A percentile compares a stretch with the other conserved stretches of the same genome.
phyloP scores from a whole-genome alignment of 805 yeast genomes.

The Candida sithepensis region DNA sequence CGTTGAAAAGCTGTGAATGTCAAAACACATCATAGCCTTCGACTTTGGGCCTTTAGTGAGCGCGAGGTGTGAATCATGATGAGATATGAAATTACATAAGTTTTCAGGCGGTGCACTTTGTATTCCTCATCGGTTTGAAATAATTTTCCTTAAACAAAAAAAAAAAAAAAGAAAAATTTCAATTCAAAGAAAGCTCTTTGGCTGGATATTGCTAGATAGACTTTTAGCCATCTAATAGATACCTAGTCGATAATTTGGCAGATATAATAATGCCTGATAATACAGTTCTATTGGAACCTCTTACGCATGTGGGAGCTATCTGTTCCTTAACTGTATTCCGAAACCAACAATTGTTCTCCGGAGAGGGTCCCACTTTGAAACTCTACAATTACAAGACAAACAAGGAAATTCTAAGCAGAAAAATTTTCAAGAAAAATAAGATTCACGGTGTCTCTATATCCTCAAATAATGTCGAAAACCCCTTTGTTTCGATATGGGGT shows the following conservation, averaged over 20 bases:
- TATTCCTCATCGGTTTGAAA: no score
- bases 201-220: neutral
- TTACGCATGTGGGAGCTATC: conserved; percentile 61
- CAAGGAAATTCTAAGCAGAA: conserved; percentile 33
- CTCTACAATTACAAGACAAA: conserved; percentile 43
- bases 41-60: neutral
- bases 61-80: neutral
- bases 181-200: neutral
- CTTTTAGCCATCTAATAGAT: no score
- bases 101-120: neutral
- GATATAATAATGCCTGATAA: neutral
- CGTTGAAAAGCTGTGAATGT: neutral
- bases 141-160: neutral
- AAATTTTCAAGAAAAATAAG: conserved; percentile 67
- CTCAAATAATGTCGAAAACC: conserved; percentile 15
- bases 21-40: neutral
- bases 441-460: conserved; percentile 68
- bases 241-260: no score
- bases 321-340: conserved; percentile 51
- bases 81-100: neutral
- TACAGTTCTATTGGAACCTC: conserved; percentile 5
- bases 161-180: neutral
- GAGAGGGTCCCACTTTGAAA: conserved; percentile 67
- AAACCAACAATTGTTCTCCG: conserved; percentile 45
- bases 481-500: conserved; percentile 53